Conservation (phyloP, 768 basidiomycete species). For the Holtermannia corniformis region DNA sequence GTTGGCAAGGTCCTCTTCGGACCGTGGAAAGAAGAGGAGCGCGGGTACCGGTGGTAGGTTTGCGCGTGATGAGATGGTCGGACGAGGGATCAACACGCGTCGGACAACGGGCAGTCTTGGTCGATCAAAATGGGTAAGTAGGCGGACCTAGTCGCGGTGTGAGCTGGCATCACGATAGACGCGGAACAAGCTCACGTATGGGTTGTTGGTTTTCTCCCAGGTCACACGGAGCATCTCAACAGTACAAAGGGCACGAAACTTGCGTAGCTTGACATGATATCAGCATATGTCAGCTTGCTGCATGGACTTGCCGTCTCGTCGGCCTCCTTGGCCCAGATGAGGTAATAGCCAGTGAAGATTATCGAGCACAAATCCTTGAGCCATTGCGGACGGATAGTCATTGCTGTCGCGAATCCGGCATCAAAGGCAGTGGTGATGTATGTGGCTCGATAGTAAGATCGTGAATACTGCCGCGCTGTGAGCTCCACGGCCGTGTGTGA, state of each 20-base stretch:
- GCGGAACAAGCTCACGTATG: slow-evolving; percentile 54
- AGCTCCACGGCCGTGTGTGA: not conserved
- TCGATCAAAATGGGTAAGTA: slow-evolving; percentile 49
- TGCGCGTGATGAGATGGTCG: slow-evolving; percentile 52
- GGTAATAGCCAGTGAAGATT: slow-evolving; percentile 80
- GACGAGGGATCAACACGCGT: slow-evolving; percentile 74
- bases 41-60: slow-evolving; percentile 74
- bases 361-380: slow-evolving; percentile 76
- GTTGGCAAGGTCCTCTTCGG: slow-evolving; percentile 54
- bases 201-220: slow-evolving; percentile 96
- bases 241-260: slow-evolving; percentile 84
- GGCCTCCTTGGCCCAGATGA: slow-evolving; percentile 75
- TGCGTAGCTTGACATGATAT: slow-evolving; percentile 60
- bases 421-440: slow-evolving; percentile 93
- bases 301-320: slow-evolving; percentile 75
- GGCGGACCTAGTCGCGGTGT: slow-evolving; percentile 51
- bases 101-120: slow-evolving; percentile 58
- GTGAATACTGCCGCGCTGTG: slow-evolving; percentile 56
- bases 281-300: not conserved
- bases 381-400: slow-evolving; percentile 86
- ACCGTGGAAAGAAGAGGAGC: slow-evolving; percentile 69
- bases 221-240: slow-evolving; percentile 91
- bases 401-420: slow-evolving; percentile 92
- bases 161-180: not conserved
- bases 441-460: slow-evolving; percentile 89